Conservation (phyloP, 805 yeast species). For the Saccharomycopsis sp. region DNA sequence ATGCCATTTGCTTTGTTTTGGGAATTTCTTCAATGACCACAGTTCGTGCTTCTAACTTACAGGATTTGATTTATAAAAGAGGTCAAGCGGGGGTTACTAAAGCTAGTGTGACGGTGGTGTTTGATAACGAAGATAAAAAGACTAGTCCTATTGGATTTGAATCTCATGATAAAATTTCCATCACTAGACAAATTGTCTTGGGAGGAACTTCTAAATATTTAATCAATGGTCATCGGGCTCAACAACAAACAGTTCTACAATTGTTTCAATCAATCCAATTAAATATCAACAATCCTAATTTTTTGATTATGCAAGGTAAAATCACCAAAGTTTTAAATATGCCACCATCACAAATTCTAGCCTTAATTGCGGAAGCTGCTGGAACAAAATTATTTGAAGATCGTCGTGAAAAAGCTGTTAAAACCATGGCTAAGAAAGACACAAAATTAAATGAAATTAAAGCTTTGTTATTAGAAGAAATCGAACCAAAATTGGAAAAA, state of each 20-base stretch:
- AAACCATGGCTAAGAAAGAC: slow-evolving; percentile 87
- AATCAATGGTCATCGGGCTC: slow-evolving; percentile 94
- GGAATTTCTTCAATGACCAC: slow-evolving; percentile 94
- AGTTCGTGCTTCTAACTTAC: slow-evolving; percentile 86
- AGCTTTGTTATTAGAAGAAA: slow-evolving; percentile 67
- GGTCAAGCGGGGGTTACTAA: slow-evolving; percentile 98
- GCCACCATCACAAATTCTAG: slow-evolving; percentile 84
- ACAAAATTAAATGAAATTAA: slow-evolving; percentile 72
- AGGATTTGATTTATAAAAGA: slow-evolving; percentile 89
- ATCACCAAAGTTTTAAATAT: slow-evolving; percentile 94
- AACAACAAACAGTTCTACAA: slow-evolving; percentile 83
- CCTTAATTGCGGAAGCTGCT: slow-evolving; percentile 95
- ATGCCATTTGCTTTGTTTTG: slow-evolving; percentile 95
- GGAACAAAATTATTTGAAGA: slow-evolving; percentile 96
- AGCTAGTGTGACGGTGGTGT: slow-evolving; percentile 93
- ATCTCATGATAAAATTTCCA: slow-evolving; percentile 65
- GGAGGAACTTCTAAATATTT: slow-evolving; percentile 91
- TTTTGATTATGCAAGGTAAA: slow-evolving; percentile 96
- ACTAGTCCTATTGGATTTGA: slow-evolving; percentile 86
- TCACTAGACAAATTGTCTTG: slow-evolving; percentile 80
- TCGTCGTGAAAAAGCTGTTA: slow-evolving; percentile 81
- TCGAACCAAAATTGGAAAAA: slow-evolving; percentile 82
- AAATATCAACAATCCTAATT: slow-evolving; percentile 94
- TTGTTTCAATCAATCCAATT: slow-evolving; percentile 91
- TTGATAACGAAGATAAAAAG: slow-evolving; percentile 69